These are phyloP conservation scores for Rhododendron kiyosumense DNA, from an alignment of 148 eudicot genomes.

Conservation along the genomic window DNA sequence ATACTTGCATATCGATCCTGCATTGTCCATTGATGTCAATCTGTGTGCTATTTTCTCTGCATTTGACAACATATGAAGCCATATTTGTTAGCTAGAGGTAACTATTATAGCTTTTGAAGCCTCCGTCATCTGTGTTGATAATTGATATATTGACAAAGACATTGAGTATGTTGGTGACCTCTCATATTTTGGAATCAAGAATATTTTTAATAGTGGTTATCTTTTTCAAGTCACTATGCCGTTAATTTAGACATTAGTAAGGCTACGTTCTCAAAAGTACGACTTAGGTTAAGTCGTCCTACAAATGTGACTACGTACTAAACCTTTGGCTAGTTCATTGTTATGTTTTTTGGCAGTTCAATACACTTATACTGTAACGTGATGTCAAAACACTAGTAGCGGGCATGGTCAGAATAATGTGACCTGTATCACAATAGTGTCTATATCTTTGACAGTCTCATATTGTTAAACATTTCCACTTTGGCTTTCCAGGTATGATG, in stretches of 20 bases:
- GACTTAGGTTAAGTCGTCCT: neutral
- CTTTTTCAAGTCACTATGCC: neutral
- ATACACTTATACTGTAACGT: neutral
- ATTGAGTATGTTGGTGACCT: neutral
- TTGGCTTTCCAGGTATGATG: constrained; percentile 71
- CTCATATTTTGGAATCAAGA: neutral
- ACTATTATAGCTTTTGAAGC: neutral
- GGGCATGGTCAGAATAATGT: neutral
- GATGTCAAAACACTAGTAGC: neutral
- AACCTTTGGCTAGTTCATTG: neutral
- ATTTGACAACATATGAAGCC: neutral
- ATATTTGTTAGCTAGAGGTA: neutral
- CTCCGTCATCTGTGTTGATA: neutral
- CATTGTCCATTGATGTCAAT: neutral
- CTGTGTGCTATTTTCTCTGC: neutral
- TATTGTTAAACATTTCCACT: neutral
- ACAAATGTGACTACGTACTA: neutral
- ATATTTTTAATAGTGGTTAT: neutral
- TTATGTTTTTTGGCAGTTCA: neutral
- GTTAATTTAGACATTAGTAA: neutral
- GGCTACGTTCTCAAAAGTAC: neutral
- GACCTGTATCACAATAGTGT: neutral
- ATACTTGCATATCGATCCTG: neutral
- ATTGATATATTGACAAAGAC: neutral
- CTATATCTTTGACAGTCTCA: neutral